Conservation (phyloP, 208 protist genomes). For the Trypanosoma rangeli region DNA sequence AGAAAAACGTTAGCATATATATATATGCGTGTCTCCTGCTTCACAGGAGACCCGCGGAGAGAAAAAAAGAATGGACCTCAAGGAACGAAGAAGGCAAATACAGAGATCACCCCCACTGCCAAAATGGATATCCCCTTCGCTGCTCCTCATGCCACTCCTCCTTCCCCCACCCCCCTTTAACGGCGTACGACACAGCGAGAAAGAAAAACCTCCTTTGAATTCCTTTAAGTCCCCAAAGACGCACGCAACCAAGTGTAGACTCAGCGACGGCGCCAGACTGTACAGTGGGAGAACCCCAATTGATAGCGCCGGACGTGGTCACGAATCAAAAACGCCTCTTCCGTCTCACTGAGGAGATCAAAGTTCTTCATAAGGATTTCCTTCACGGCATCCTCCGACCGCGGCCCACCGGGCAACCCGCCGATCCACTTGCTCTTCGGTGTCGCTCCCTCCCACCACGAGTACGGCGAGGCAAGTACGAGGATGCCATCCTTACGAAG, state of each 20-base stretch:
- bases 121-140: no score
- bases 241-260: neutral
- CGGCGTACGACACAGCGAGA: neutral
- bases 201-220: neutral
- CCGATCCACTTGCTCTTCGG: slow-evolving; percentile 69
- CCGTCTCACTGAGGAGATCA: slow-evolving; percentile 66
- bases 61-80: neutral
- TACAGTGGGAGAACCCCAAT: slow-evolving; percentile 83
- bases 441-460: slow-evolving; percentile 79
- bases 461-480: slow-evolving; percentile 84
- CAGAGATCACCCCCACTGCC: neutral
- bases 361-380: slow-evolving; percentile 57
- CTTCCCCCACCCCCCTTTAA: no score
- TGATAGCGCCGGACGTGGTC: slow-evolving; percentile 88
- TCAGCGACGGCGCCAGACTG: slow-evolving; percentile 49
- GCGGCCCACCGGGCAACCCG: slow-evolving; percentile 39
- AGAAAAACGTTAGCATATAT: neutral
- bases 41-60: no score
- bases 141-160: no score
- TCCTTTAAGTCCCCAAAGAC: neutral
- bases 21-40: no score
- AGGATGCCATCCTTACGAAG: slow-evolving; percentile 65
- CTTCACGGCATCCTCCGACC: slow-evolving; percentile 67
- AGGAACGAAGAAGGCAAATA: neutral
- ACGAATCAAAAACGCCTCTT: slow-evolving; percentile 90